Evolutionary conservation across 805 yeast genomes (phyloP), one percentile per base, ranked within the genome.

Genomic region (Candida lessepsii): DNA sequence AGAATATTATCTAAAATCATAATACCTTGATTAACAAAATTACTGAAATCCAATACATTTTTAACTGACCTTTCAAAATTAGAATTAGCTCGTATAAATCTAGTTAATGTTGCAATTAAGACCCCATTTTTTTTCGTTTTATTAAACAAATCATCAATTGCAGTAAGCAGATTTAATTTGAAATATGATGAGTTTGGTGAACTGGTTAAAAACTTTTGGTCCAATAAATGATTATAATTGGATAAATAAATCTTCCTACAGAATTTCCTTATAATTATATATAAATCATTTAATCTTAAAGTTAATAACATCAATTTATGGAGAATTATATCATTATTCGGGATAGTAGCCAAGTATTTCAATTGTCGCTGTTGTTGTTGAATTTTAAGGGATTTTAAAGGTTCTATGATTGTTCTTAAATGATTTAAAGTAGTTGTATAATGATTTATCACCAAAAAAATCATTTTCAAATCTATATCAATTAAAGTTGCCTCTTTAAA

Each of bases 51-150:
- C 13, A 54, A 38, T 2, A 71, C 48, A 33, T 52, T 63, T 29
- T 70, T 71, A 2, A 66, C 48, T 29, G 61, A 60, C 7, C 63
- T 60, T 14, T 58, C 63, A 41, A 54, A 60, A 14, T 47, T 42
- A 5, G 74, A 55, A 33, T 67, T 67, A 46, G 65, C 65, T 37
- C 78, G 55, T 2, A 77, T 57, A 32, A 74, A 64, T 40, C 73
- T 64, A 0, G 77, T 63, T 17, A 77, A 62, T 7, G 67, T 64
- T 3, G 81, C 76, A 37, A 76, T 59, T 18, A 78, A 51, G 9
- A 72, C 60, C 19, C 73, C 76, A 48, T 75, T 77, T 44, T 73
- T 75, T 44, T 65, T 76, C 11, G 72, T 56, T n/a, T 64, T 60
- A 43, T 67, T 67, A 56, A 71, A 64, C 23, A 57, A 46, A 10